phyloP scores from a whole-genome alignment of 805 yeast species.

The Candida cerambycidarum region DNA sequence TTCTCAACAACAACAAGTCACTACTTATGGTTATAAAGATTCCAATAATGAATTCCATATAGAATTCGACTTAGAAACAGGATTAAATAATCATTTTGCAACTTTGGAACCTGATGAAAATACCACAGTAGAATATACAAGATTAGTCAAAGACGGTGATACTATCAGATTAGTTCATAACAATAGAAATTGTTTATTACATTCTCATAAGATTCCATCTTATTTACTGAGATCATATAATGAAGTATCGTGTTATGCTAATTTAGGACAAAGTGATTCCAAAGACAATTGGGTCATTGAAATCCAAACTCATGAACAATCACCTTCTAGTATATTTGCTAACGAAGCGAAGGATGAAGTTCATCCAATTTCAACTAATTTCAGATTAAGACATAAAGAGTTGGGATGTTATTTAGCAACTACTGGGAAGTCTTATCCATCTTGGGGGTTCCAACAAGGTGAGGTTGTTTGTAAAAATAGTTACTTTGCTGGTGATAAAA shows the following conservation, averaged over 20 bases:
- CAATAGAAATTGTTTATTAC: slow-evolving; percentile 70
- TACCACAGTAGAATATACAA: slow-evolving; percentile 22
- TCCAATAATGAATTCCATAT: slow-evolving; percentile 79
- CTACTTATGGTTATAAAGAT: slow-evolving; percentile 90
- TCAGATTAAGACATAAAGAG: slow-evolving; percentile 62
- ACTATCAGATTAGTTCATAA: slow-evolving; percentile 71
- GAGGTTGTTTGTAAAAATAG: slow-evolving; percentile 70
- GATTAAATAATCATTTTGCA: slow-evolving; percentile 27
- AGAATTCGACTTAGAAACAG: slow-evolving; percentile 55
- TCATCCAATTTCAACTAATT: slow-evolving; percentile 76
- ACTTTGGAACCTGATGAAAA: slow-evolving; percentile 26
- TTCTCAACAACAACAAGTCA: slow-evolving; percentile 89
- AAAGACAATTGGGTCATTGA: slow-evolving; percentile 93
- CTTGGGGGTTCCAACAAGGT: slow-evolving; percentile 84
- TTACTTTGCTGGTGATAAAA: slow-evolving; percentile 53
- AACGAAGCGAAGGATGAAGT: slow-evolving; percentile 50
- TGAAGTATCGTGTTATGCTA: slow-evolving; percentile 91
- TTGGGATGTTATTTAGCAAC: slow-evolving; percentile 79
- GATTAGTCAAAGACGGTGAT: slow-evolving; percentile 57
- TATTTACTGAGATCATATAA: slow-evolving; percentile 64
- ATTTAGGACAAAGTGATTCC: slow-evolving; percentile 64
- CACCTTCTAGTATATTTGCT: slow-evolving; percentile 40
- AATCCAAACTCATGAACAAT: slow-evolving; percentile 59
- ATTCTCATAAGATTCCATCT: slow-evolving; percentile 78
- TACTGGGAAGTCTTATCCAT: slow-evolving; percentile 65